Conservation (phyloP, 129 eudicot species). For the Saussurea involucrata region DNA sequence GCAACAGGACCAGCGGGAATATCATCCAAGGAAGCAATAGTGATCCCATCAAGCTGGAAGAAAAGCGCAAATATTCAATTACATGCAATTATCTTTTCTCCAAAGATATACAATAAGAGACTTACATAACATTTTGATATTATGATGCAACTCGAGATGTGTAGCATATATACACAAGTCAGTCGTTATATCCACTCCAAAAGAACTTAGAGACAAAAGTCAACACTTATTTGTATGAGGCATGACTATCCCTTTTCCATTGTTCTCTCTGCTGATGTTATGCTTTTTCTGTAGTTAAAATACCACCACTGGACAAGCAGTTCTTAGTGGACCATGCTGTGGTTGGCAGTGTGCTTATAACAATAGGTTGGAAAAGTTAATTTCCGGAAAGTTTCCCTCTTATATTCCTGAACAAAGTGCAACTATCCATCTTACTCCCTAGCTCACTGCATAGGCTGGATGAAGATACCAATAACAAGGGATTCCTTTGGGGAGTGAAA, state of each 20-base stretch:
- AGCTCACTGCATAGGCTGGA: background rate
- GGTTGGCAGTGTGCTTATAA: background rate
- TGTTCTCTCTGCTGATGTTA: too few species aligned
- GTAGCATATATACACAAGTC: background rate
- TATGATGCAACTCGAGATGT: background rate
- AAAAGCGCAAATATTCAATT: background rate
- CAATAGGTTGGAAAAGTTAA: background rate
- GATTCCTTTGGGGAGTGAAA: background rate
- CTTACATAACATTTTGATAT: background rate
- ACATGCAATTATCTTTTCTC: background rate
- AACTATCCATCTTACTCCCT: background rate
- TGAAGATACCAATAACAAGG: background rate
- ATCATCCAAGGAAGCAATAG: constrained; percentile 88
- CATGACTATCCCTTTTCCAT: too few species aligned
- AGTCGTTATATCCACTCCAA: background rate
- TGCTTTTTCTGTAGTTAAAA: background rate
- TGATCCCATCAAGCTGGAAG: constrained; percentile 72
- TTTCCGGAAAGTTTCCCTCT: background rate
- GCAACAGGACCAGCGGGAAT: constrained; percentile 73
- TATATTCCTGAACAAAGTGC: background rate
- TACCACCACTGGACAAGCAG: background rate
- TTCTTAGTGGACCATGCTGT: background rate
- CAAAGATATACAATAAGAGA: background rate
- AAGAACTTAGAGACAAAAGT: background rate
- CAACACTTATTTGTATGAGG: background rate